Percentiles rank a stretch among this genome's conserved stretches.
Evolutionary conservation across 2,329 filamentous ascomycete genomes (phyloP).

Genomic region (Pyricularia pennisetigena): DNA sequence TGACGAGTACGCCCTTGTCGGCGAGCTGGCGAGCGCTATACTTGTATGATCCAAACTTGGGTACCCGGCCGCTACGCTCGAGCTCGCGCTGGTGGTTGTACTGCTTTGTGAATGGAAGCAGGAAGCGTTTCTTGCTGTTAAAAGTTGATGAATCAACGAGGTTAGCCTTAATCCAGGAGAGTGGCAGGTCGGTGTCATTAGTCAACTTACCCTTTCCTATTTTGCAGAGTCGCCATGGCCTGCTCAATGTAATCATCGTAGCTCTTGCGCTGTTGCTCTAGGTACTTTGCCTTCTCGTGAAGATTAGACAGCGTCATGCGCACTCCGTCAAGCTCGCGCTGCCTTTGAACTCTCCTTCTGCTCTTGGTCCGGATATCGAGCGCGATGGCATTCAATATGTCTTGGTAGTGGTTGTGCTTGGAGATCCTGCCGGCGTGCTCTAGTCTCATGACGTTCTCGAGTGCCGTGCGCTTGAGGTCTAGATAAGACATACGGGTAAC

Average conservation of each 20-base stretch:
- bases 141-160: conserved; percentile 1
- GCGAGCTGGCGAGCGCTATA: conserved; percentile 83
- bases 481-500: conserved; percentile 83
- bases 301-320: conserved; percentile 65
- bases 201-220: conserved; percentile 69
- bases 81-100: conserved; percentile 98
- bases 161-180: neutral
- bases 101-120: conserved; percentile 94
- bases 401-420: conserved; percentile 88
- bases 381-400: conserved; percentile 94
- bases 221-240: conserved; percentile 93
- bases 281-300: conserved; percentile 79
- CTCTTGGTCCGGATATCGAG: conserved; percentile 97
- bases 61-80: conserved; percentile 81
- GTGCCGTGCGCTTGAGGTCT: conserved; percentile 82
- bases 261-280: conserved; percentile 90
- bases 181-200: neutral
- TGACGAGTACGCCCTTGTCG: conserved; percentile 88
- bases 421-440: conserved; percentile 83
- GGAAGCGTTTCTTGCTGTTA: conserved; percentile 73
- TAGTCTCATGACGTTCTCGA: conserved; percentile 87
- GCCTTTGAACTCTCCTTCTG: conserved; percentile 79
- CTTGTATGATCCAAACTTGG: conserved; percentile 97
- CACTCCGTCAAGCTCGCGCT: conserved; percentile 81
- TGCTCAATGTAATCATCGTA: conserved; percentile 99